Conservation (phyloP, 2,329 filamentous ascomycete genomes). For the Annulohypoxylon truncatum region DNA sequence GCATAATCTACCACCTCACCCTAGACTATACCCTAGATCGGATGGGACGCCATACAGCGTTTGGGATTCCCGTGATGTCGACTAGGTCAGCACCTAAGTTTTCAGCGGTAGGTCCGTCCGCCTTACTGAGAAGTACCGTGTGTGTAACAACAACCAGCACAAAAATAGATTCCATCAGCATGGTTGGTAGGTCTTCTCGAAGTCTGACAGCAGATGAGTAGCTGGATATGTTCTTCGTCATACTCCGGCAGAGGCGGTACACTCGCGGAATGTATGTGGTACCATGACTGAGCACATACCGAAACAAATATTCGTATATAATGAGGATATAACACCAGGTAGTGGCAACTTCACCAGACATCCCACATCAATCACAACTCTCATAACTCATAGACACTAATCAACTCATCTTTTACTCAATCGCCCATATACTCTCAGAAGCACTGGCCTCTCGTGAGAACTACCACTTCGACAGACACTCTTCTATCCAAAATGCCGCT, state of each 20-base stretch:
- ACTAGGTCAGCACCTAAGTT: slow-evolving; percentile 29
- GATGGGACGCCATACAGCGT: slow-evolving; percentile 4
- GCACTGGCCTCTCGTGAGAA: slow-evolving; percentile 10
- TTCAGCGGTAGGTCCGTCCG: slow-evolving; percentile 13
- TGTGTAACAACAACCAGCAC: neutral
- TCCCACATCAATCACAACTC: neutral
- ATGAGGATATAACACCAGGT: neutral
- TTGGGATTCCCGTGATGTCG: slow-evolving; percentile 11
- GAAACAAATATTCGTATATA: neutral
- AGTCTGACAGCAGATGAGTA: no score
- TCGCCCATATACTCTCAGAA: neutral
- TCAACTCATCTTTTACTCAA: neutral
- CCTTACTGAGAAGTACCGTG: slow-evolving; percentile 6
- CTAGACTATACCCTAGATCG: neutral
- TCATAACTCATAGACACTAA: slow-evolving; percentile 13
- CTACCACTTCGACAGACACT: slow-evolving; percentile 1
- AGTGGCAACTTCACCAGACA: neutral
- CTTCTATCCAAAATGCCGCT: slow-evolving; percentile 44
- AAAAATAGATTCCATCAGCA: slow-evolving; percentile 12
- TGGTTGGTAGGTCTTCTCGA: no score
- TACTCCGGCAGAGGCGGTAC: neutral
- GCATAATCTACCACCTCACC: neutral
- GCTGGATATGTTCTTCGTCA: neutral
- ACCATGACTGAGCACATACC: neutral
- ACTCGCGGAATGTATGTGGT: neutral